Evolutionary conservation across 2,329 filamentous ascomycete genomes (phyloP), one percentile per base, ranked within the genome.

Genomic region (Penicillium italicum): DNA sequence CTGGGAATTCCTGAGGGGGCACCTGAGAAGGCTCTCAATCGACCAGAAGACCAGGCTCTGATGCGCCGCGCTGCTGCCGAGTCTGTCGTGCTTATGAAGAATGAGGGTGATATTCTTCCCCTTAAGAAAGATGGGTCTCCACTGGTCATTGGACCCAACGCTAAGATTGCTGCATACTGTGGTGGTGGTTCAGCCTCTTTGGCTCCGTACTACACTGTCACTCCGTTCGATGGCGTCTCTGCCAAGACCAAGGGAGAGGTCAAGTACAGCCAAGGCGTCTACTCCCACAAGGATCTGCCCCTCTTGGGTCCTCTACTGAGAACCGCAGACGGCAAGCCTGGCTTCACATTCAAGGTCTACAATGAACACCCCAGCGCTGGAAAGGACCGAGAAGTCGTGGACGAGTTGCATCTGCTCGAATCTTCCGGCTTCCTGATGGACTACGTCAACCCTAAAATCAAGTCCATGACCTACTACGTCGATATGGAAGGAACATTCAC

Each of bases 71-170:
- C 88, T 24, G 87, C 86, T 18, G 82, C 84, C 5, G 86, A 91
- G 67, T 85, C 85, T 4, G 85, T 90, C 9, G 87, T 91, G 1
- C 77, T 92, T 12, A 75, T 91, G 46, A 90, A 91, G 74, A 92
- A 92, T 61, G 81, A 89, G 12, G 80, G 80, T 36, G 76, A 76
- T 14, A 69, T 86, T 0, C 76, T 92, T 1, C 89, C 89, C 0
- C 67, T 83, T 50, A 71, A 74, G 37, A 77, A 75, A 44, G 69
- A 72, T 24, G 74, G 77, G 55, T 73, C 77, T 0, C 72, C 80
- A 12, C 76, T 80, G 11, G 74, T 83, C 18, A 82, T 84, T 55
- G 82, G 81, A 3, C 80, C 80, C 12, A 83, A 83, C 55, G 74
- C 81, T 11, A 80, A 77, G 47, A 70, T 74, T 30, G 72, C 76